Percentiles rank a stretch among this genome's conserved stretches.
phyloP scores from a whole-genome alignment of 78 protist species.

The Bodo saltans region DNA sequence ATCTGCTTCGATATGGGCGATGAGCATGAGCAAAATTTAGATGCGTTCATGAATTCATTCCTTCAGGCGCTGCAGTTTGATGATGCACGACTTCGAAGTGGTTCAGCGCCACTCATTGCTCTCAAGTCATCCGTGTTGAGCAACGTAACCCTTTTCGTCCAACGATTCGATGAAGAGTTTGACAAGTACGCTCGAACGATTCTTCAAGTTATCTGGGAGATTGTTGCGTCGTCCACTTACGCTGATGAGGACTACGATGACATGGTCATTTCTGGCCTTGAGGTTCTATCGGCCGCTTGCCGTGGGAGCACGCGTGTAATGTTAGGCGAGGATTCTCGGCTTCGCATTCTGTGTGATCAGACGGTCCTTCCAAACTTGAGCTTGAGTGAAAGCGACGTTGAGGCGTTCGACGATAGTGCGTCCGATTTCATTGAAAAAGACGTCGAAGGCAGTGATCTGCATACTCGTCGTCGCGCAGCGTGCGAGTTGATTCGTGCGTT shows the following conservation, averaged over 20 bases:
- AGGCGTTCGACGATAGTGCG: slow-evolving; percentile 69
- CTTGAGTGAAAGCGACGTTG: slow-evolving; percentile 71
- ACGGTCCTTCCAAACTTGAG: slow-evolving; percentile 73
- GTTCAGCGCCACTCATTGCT: neutral
- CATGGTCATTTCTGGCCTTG: slow-evolving; percentile 61
- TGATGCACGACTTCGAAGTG: slow-evolving; percentile 17
- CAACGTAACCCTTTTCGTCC: slow-evolving; percentile 24
- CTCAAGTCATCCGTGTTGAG: slow-evolving; percentile 28
- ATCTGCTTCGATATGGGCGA: slow-evolving; percentile 10
- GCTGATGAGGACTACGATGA: slow-evolving; percentile 14
- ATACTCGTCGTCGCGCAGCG: slow-evolving; percentile 82
- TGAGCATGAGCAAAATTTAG: neutral
- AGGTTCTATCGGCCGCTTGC: slow-evolving; percentile 63
- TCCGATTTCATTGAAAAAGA: slow-evolving; percentile 82
- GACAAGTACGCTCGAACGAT: slow-evolving; percentile 46
- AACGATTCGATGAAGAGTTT: slow-evolving; percentile 68
- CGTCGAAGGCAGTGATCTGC: slow-evolving; percentile 83
- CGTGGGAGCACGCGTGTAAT: slow-evolving; percentile 51
- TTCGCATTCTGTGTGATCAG: slow-evolving; percentile 62
- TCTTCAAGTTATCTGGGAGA: slow-evolving; percentile 46
- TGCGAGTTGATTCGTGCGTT: slow-evolving; percentile 75
- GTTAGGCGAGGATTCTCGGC: slow-evolving; percentile 49
- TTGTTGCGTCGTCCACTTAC: slow-evolving; percentile 23
- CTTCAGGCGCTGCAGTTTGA: neutral
- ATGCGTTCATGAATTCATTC: neutral